phyloP scores from a whole-genome alignment of 2,329 filamentous ascomycete species.

The Talaromyces amestolkiae region DNA sequence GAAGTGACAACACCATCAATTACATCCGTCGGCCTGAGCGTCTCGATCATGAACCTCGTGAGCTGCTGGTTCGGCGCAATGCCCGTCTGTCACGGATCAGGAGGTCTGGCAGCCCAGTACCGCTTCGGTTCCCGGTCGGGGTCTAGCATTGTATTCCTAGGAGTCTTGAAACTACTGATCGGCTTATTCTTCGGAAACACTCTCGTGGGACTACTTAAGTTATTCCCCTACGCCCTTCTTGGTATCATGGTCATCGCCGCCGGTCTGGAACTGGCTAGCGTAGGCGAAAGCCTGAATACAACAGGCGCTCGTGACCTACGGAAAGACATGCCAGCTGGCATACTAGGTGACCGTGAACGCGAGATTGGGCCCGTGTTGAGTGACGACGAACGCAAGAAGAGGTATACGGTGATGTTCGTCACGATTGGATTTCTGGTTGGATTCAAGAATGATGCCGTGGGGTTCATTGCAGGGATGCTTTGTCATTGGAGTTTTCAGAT shows the following conservation, averaged over 20 bases:
- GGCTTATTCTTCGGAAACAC: slow-evolving; percentile 73
- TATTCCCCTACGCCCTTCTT: slow-evolving; percentile 73
- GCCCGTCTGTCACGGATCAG: slow-evolving; percentile 92
- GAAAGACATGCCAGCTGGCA: slow-evolving; percentile 27
- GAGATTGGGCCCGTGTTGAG: slow-evolving; percentile 44
- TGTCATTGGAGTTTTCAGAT: slow-evolving; percentile 68
- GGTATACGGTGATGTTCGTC: slow-evolving; percentile 88
- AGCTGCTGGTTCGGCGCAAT: slow-evolving; percentile 92
- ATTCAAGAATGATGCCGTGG: slow-evolving; percentile 86
- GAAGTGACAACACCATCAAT: slow-evolving; percentile 65
- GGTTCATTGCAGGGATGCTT: slow-evolving; percentile 76
- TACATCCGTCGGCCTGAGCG: slow-evolving; percentile 75
- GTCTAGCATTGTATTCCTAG: slow-evolving; percentile 76
- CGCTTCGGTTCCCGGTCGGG: slow-evolving; percentile 89
- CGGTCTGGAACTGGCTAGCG: slow-evolving; percentile 81
- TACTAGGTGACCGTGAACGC: slow-evolving; percentile 38
- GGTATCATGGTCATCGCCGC: slow-evolving; percentile 89
- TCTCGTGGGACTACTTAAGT: slow-evolving; percentile 66
- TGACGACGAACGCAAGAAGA: slow-evolving; percentile 67
- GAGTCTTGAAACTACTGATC: slow-evolving; percentile 69
- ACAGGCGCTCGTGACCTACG: slow-evolving; percentile 60
- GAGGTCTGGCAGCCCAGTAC: slow-evolving; percentile 85
- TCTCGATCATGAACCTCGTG: slow-evolving; percentile 77
- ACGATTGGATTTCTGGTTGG: slow-evolving; percentile 79
- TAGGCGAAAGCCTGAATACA: slow-evolving; percentile 80